Evolutionary conservation across 1,284 basidiomycete species (phyloP), one percentile per base, ranked within the genome.

Genomic region (Leccinum subrobustum): DNA sequence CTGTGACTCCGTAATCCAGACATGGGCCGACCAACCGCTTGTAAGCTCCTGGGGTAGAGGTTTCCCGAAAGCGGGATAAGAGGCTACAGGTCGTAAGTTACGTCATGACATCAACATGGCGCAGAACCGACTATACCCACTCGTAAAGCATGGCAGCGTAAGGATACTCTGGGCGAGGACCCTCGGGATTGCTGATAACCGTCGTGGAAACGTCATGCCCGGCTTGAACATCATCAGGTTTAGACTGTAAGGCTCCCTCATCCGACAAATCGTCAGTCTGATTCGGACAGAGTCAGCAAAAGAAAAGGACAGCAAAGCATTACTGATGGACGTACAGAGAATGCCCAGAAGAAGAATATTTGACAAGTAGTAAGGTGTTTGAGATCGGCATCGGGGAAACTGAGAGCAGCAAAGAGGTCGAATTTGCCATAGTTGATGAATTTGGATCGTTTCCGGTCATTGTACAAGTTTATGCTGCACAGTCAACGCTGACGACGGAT

Each of bases 281-380:
- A 31, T 39, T 11, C 16, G 3, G 18, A 18, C 18, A 3, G 27
- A 14, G 18, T 75, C 9, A 71, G 59, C 29, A 20, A 23, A 27
- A 7, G 37, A 16, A 25, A 25, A 37, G 6, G 5, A 23, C 18
- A 39, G 25, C 6, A 5, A 16, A 12, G 14, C 11, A 23, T 27
- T n/a, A 7, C 23, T 9, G n/a, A 54, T 33, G 27, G 20, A 65
- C 74, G 29, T 60, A 81, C 80, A 29, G 79, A 73, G 64, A 80
- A 81, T 18, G 79, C 78, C 79, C 78, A 81, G 35, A 79, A 71
- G 68, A 78, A 79, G 63, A 81, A 81, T 47, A 75, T 75, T 48
- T 80, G 71, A 63, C 79, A 76, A 6, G 78, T 81, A 9, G 71
- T 74, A 35, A 80, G 74, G 56, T 80, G 80, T n/a, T 67, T 62